A percentile compares a stretch with the other conserved stretches of the same genome.
phyloP scores from a whole-genome alignment of 768 basidiomycete genomes.

The Pleurotus giganteus region DNA sequence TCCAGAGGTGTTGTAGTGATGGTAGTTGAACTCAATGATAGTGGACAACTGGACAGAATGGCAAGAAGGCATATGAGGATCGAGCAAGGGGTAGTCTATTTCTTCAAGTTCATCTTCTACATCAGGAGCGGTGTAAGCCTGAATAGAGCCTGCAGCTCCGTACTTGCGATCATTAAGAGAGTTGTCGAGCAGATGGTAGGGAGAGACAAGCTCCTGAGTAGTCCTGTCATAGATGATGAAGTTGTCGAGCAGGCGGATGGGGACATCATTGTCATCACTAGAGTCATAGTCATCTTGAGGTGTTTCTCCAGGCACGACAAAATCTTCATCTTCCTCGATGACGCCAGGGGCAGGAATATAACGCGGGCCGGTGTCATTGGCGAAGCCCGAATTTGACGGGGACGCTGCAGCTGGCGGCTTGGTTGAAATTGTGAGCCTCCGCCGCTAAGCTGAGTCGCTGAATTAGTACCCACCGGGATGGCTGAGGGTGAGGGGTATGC shows the following conservation, averaged over 20 bases:
- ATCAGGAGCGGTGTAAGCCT: slow-evolving; percentile 31
- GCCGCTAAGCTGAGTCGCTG: too few species aligned
- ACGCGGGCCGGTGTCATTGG: background rate
- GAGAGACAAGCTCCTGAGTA: slow-evolving; percentile 32
- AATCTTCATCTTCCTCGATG: slow-evolving; percentile 36
- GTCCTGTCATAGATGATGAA: slow-evolving; percentile 50
- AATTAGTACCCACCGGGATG: too few species aligned
- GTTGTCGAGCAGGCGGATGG: slow-evolving; percentile 53
- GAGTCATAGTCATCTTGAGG: slow-evolving; percentile 16
- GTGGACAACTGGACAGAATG: slow-evolving; percentile 35
- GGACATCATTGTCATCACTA: slow-evolving; percentile 39
- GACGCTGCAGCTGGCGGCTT: too few species aligned
- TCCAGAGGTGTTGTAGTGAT: slow-evolving; percentile 26
- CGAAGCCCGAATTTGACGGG: too few species aligned
- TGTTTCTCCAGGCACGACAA: slow-evolving; percentile 45
- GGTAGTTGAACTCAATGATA: slow-evolving; percentile 48
- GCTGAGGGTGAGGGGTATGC: too few species aligned
- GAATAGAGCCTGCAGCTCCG: slow-evolving; percentile 38
- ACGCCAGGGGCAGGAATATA: background rate
- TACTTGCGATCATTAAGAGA: slow-evolving; percentile 17
- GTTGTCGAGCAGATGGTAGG: background rate
- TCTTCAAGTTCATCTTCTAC: slow-evolving; percentile 23
- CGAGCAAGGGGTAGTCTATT: slow-evolving; percentile 25
- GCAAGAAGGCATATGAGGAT: slow-evolving; percentile 14
- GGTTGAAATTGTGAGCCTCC: too few species aligned